Evolutionary conservation across 1,284 basidiomycete species (phyloP), one percentile per base, ranked within the genome.

Genomic region (Baeospora myosura): DNA sequence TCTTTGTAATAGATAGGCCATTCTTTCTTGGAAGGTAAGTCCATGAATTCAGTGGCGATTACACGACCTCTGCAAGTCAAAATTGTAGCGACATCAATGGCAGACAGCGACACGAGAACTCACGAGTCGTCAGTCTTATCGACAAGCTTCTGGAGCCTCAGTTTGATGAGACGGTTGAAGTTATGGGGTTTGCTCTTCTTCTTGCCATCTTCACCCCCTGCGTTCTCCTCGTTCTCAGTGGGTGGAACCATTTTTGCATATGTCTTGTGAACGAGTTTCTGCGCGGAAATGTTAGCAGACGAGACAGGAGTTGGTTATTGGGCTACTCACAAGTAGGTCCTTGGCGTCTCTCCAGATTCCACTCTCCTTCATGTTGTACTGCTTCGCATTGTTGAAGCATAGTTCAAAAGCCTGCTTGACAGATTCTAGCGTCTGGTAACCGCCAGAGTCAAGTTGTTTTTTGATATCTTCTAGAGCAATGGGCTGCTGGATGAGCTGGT

Each of bases 401-500:
- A 82, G 71, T 52, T 93, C 88, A 38, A 93, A 79, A 56, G 94
- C 93, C 39, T 74, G 71, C 53, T 76, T 82, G 56, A 92, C 81
- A 22, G 76, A 78, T 37, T 85, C 76, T 30, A 89, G 69, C 5
- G 78, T 72, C 11, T 69, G 54, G 58, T 95, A 97, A 25, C 57
- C 58, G 43, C 73, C 65, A 34, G 67, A 65, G 38, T 88, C 76
- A 39, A 95, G 74, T 54, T 81, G 75, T 51, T 72, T 76, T 72
- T 87, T 88, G 63, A 97, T 89, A 50, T 94, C 85, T 39, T 89
- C 83, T 41, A 96, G 71, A 20, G 89, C 81, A 51, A 95, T 83
- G 24, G 93, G 93, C 34, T 72, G 65, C 46, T 75, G 66, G 57
- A 90, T 89, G 52, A 79, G 52, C 35, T 64, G 59, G 63, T 90